Evolutionary conservation across 1,284 basidiomycete genomes (phyloP), one percentile per base, ranked within the genome.

Genomic region (Sporisorium exsertum): DNA sequence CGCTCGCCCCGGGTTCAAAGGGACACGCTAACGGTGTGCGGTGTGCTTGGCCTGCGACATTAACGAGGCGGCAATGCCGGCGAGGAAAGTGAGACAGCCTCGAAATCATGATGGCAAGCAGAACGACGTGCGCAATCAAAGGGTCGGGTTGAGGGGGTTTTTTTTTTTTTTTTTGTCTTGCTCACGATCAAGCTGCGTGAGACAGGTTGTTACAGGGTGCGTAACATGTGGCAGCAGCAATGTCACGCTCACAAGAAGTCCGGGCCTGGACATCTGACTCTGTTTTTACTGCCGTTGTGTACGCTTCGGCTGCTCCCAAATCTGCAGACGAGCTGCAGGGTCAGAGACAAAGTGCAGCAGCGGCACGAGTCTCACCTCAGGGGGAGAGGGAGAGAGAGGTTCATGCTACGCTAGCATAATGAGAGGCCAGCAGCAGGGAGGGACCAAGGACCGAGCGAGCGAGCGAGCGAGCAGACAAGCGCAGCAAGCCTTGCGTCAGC

Each of bases 31-130:
- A 26, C 37, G 12, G 52, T n/a, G 37, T 42, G 37, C 35, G 35
- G 24, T 24, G 16, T 22, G 22, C 27, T 57, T 37, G 24, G 37
- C 24, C n/a, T 18, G 49, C 42, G 20, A 55, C 45, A 26, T 6
- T n/a, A 49, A 26, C 33, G 33, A 50, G 43, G 53, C 51, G 56
- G n/a, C 26, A 37, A 37, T 49, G 51, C 69, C 69, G 64, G 27
- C 49, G 3, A 32, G 56, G 51, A 52, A 40, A 58, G 69, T 66
- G 69, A 72, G 60, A 72, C 69, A 63, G 55, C 59, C 58, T 65
- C 58, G 32, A 64, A 58, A 49, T 47, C 22, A 55, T 24, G 64
- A 53, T 63, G 59, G 62, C 58, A 56, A 33, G 26, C 40, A 57
- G 37, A n/a, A 40, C 53, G 60, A 71, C 63, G 50, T 52, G 56